These are phyloP conservation scores for Wickerhamiella brachini DNA, from an alignment of 805 yeast genomes.

Conservation along the genomic window DNA sequence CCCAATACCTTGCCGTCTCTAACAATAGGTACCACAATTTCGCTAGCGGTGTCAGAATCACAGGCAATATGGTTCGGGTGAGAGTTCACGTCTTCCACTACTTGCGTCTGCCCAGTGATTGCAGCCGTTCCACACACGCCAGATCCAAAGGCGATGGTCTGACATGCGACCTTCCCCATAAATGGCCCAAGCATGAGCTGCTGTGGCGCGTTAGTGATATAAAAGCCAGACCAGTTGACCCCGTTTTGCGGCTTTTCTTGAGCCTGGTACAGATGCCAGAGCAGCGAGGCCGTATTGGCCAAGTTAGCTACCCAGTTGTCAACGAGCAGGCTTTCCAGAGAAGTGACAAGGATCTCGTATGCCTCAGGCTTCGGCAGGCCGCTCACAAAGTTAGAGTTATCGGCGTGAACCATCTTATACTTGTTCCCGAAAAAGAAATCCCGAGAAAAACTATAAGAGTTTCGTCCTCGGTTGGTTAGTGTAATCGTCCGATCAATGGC, in stretches of 20 bases:
- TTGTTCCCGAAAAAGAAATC: not conserved
- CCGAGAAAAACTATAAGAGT: too few species aligned
- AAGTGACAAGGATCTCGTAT: constrained; percentile 41
- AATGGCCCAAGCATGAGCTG: constrained; percentile 78
- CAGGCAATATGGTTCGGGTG: constrained; percentile 95
- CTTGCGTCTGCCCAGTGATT: constrained; percentile 38
- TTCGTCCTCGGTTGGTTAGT: too few species aligned
- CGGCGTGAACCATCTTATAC: constrained; percentile 43
- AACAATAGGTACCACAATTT: constrained; percentile 77
- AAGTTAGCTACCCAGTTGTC: constrained; percentile 85
- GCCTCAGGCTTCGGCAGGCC: constrained; percentile 32
- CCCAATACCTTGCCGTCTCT: constrained; percentile 39
- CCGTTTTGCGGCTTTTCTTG: constrained; percentile 27
- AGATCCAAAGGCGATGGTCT: constrained; percentile 54
- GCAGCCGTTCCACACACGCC: constrained; percentile 96
- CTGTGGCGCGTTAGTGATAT: constrained; percentile 34
- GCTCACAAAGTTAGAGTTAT: constrained; percentile 40
- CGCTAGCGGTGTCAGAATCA: constrained; percentile 89
- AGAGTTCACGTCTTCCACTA: constrained; percentile 62
- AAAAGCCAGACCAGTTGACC: constrained; percentile 93
- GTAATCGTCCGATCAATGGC: not conserved
- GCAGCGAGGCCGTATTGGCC: constrained; percentile 69
- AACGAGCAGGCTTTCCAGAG: constrained; percentile 49
- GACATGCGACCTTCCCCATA: constrained; percentile 96
- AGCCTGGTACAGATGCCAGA: constrained; percentile 79